phyloP scores from a whole-genome alignment of 1,284 basidiomycete species.

The Ceratobasidium sp. region DNA sequence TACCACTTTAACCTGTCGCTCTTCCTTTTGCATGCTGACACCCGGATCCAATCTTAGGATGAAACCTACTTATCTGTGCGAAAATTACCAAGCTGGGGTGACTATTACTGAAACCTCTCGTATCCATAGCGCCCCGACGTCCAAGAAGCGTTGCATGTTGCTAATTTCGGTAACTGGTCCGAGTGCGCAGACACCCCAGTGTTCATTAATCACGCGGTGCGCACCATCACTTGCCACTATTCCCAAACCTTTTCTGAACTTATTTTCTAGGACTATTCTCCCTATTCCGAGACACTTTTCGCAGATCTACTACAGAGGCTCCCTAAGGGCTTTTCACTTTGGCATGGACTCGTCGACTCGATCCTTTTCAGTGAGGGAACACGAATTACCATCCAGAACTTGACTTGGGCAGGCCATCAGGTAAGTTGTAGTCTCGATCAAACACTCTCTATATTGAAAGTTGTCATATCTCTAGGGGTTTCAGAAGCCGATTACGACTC shows the following conservation, averaged over 20 bases:
- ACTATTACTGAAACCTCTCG: slow-evolving; percentile 30
- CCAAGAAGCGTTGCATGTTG: slow-evolving; percentile 53
- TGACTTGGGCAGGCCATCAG: slow-evolving; percentile 54
- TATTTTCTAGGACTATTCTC: slow-evolving; percentile 49
- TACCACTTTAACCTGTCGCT: slow-evolving; percentile 30
- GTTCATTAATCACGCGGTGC: slow-evolving; percentile 45
- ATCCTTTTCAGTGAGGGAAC: slow-evolving; percentile 53
- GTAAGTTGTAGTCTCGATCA: background rate
- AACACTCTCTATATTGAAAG: background rate
- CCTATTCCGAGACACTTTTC: slow-evolving; percentile 53
- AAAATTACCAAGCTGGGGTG: too few species aligned
- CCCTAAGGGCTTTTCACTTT: slow-evolving; percentile 51
- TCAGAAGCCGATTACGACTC: slow-evolving; percentile 41
- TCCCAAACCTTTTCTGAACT: background rate
- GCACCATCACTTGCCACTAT: background rate
- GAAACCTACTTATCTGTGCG: slow-evolving; percentile 8
- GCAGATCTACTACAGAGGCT: slow-evolving; percentile 52
- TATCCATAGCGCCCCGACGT: slow-evolving; percentile 53
- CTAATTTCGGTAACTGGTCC: slow-evolving; percentile 51
- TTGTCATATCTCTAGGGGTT: slow-evolving; percentile 35
- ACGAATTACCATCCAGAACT: slow-evolving; percentile 54
- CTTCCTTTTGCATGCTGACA: slow-evolving; percentile 48
- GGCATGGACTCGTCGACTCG: slow-evolving; percentile 50
- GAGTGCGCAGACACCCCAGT: slow-evolving; percentile 50
- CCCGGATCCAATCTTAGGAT: background rate